These are phyloP conservation scores for Jackrogersella multiformis DNA, from an alignment of 495 filamentous ascomycete species.

Conservation along the genomic window DNA sequence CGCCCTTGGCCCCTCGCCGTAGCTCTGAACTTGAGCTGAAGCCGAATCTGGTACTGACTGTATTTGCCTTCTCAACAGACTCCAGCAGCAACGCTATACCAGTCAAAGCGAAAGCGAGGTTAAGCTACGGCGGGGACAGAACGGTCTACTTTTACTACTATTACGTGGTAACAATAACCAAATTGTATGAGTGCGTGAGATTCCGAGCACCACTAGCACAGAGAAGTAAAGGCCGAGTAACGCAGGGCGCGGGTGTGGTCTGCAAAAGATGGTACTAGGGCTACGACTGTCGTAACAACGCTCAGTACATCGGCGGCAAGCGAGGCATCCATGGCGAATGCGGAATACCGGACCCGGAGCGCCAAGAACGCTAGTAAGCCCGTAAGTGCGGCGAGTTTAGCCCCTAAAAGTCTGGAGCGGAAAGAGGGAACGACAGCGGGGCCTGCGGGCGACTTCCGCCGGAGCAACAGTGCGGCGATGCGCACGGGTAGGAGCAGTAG, in stretches of 20 bases:
- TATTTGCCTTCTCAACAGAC: not conserved
- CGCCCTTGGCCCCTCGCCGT: not conserved
- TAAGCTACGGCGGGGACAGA: not conserved
- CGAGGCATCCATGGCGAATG: not conserved
- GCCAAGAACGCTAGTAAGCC: not conserved
- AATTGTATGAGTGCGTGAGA: not conserved
- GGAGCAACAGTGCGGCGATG: not conserved
- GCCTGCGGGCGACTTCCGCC: not conserved
- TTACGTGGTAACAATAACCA: not conserved
- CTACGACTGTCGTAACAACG: not conserved
- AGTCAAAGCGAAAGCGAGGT: not conserved
- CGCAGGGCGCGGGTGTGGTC: not conserved
- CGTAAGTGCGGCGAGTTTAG: not conserved
- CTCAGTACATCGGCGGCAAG: not conserved
- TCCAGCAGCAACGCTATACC: not conserved
- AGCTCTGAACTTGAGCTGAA: not conserved
- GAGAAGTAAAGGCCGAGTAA: not conserved
- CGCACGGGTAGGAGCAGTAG: not conserved
- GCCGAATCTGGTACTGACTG: not conserved
- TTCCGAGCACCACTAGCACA: not conserved
- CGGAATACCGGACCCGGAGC: not conserved
- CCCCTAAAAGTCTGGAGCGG: not conserved
- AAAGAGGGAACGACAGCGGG: not conserved
- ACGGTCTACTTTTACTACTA: not conserved
- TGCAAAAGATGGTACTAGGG: not conserved